These are phyloP conservation scores for Neophaeococcomyces mojaviensis DNA, from an alignment of 2,329 filamentous ascomycete species.

Conservation along the genomic window DNA sequence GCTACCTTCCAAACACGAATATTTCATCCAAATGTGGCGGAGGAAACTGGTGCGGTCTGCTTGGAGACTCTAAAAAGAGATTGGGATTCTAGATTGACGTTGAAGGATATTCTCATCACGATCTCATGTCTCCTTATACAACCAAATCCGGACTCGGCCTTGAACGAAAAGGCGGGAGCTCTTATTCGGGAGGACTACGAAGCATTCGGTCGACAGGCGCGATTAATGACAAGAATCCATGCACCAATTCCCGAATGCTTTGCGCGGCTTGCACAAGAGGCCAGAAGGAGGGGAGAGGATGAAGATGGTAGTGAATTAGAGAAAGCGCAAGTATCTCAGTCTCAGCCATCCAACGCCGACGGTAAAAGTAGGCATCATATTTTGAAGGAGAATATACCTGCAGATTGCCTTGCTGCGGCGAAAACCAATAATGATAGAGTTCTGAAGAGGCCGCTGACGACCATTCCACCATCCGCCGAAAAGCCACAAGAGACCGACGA, in stretches of 20 bases:
- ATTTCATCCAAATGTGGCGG: slow-evolving; percentile 60
- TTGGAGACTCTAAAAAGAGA: slow-evolving; percentile 59
- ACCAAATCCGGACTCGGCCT: slow-evolving; percentile 56
- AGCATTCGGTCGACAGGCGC: slow-evolving; percentile 49
- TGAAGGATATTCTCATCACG: slow-evolving; percentile 52
- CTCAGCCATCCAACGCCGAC: background rate
- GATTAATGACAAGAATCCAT: slow-evolving; percentile 56
- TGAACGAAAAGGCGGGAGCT: slow-evolving; percentile 54
- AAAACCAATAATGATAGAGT: slow-evolving; percentile 29
- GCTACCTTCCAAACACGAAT: slow-evolving; percentile 54
- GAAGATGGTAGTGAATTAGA: slow-evolving; percentile 9
- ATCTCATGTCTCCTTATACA: slow-evolving; percentile 57
- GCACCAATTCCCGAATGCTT: slow-evolving; percentile 45
- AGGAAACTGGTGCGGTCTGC: slow-evolving; percentile 54
- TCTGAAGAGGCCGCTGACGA: slow-evolving; percentile 38
- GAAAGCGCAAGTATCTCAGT: no score
- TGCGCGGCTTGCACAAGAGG: slow-evolving; percentile 41
- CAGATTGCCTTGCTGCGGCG: slow-evolving; percentile 15
- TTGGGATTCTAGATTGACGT: slow-evolving; percentile 51
- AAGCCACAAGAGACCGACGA: background rate
- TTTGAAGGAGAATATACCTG: slow-evolving; percentile 25
- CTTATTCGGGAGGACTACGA: slow-evolving; percentile 54
- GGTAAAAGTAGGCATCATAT: background rate
- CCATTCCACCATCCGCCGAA: slow-evolving; percentile 31
- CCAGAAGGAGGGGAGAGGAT: slow-evolving; percentile 49